Evolutionary conservation across 2,329 filamentous ascomycete genomes (phyloP), one percentile per base, ranked within the genome.

Genomic region (Claviceps monticola): DNA sequence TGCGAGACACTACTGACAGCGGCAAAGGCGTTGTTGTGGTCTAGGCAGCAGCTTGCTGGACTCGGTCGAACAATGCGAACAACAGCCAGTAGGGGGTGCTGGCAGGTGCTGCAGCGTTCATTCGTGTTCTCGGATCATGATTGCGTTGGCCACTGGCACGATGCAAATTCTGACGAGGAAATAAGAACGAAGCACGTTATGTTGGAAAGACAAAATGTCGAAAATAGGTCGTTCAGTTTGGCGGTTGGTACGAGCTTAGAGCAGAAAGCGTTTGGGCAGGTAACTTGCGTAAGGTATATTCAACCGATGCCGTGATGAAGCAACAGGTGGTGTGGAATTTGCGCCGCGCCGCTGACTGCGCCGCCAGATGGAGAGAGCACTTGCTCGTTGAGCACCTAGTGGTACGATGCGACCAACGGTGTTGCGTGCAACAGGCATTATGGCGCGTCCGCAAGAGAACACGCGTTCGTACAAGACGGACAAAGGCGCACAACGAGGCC

Each of bases 211-310:
- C 1, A 2, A 34, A 11, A 42, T 42, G 19, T 42, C 2, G 19
- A 19, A 42, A 19, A 19, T 2, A 8, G 6, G 8, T 42, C 19
- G 17, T 21, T 5, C n/a, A 19, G 17, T 9, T 19, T 17, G 17
- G 48, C 45, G 29, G 34, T 34, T 21, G 51, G 26, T 47, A 43
- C 21, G 43, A 50, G 37, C 48, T 51, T 54, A 53, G 51, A 53
- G 21, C 46, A 48, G 54, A 51, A 54, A 54, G 52, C 26, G 8
- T 58, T 56, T 55, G 53, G 58, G 60, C 56, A 64, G 56, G 53
- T 59, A 53, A 37, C 46, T 46, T 38, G 42, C 36, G 29, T 21
- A 13, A n/a, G 11, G 4, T 1, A 34, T 41, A 46, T 41, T n/a
- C 37, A 46, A 34, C 36, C 13, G 21, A 42, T 34, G 48, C 19